Base-by-base conservation (phyloP, 768 basidiomycete genomes). In the Boletus reticulatus region DNA sequence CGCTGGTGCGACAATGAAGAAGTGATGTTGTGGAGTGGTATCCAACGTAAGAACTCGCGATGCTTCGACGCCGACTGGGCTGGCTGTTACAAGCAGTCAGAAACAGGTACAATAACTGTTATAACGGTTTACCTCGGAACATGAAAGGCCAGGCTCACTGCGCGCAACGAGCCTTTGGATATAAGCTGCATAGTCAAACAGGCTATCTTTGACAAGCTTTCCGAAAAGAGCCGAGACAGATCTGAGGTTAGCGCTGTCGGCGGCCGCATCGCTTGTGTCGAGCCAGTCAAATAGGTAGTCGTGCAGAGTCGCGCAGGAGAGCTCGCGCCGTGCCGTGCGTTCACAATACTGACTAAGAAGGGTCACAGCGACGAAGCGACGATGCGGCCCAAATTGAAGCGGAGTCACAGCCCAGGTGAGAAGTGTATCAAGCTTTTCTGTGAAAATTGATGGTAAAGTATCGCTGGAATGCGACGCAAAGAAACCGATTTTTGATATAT, bases 231-330 rank as follows among this genome's bases (percentile, higher is more conserved):
- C 72, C 11, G 89, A 79, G 29, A 91, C 79, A n/a, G 81, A 70
- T 31, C 77, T 73, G 4, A 89, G 73, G 61, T 84, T 88, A 7
- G 70, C 71, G 14, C 67, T 53, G 31, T 90, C 82, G 1, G 76
- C 80, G 4, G 85, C 85, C 17, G 82, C 79, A 7, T 84, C 80
- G 10, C 80, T 86, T 1, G 75, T 75, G 64, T 93, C 88, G 24
- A 93, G 72, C 92, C 92, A 94, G 48, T 88, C 84, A 61, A 94
- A 92, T 11, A 94, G 72, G 56, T 84, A 77, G 58, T 92, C 87
- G 59, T 93, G 91, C 8, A 93, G 72, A 52, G 83, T 79, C 52
- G 82, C 80, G 19, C 82, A 78, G 16, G 78, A 73, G n/a, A 78
- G 72, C 51, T 86, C 83, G 16, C 87, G 79, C 31, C 87, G 78